These are phyloP conservation scores for Solanum hybrid DNA, from an alignment of 305 asterid genomes.

Conservation along the genomic window DNA sequence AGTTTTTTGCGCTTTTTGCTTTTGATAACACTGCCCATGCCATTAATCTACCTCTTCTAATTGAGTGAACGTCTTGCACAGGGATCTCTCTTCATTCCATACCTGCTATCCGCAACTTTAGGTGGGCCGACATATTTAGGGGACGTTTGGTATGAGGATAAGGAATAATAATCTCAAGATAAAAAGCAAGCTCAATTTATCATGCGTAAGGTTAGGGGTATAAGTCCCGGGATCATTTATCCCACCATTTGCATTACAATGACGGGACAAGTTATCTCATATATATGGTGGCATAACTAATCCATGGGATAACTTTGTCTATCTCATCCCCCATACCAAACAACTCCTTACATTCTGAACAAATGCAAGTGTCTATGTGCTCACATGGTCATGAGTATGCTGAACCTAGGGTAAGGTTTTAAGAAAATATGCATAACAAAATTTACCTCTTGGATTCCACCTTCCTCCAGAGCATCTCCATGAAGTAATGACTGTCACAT, in stretches of 20 bases:
- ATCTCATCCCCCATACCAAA: background rate
- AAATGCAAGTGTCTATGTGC: background rate
- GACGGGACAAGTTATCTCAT: background rate
- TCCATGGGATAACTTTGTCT: background rate
- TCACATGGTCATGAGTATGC: background rate
- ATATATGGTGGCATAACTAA: background rate
- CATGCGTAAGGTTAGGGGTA: background rate
- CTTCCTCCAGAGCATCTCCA: constrained; percentile 72
- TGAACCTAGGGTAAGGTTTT: background rate
- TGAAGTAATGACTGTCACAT: constrained; percentile 64
- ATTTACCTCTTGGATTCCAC: constrained; percentile 86
- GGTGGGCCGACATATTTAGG: background rate
- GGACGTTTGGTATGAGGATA: background rate
- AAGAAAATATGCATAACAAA: background rate
- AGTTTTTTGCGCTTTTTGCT: background rate
- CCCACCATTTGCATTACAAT: background rate
- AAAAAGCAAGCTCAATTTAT: background rate
- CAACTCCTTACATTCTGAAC: background rate
- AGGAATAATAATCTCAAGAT: background rate
- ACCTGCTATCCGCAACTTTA: background rate
- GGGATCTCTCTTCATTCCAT: background rate
- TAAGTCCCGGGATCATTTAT: background rate
- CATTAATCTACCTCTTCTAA: background rate
- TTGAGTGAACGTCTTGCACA: background rate
- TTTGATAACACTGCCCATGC: background rate